Percentiles rank a stretch among this genome's conserved stretches.
Evolutionary conservation across 441 rosid species (phyloP).

Genomic region (Cnidoscolus chayamansa): DNA sequence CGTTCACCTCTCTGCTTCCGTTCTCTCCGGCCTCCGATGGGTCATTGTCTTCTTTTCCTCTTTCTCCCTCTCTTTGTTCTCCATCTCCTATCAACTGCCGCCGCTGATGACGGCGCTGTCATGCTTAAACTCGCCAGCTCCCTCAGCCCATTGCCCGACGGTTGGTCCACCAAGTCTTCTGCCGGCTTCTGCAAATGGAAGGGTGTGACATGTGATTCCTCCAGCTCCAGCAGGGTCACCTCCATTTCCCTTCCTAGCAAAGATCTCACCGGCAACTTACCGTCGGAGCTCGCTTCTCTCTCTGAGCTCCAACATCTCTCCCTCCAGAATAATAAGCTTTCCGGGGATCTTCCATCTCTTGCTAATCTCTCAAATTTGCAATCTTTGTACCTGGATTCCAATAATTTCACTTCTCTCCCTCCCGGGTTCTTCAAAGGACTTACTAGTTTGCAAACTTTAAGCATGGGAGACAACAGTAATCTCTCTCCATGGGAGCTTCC

Average conservation of each 20-base stretch:
- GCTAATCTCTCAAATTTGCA: slow-evolving; percentile 45
- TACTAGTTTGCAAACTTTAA: slow-evolving; percentile 41
- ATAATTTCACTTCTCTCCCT: slow-evolving; percentile 50
- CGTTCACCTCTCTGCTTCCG: not conserved
- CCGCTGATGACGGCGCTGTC: slow-evolving; percentile 5
- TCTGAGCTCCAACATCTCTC: slow-evolving; percentile 41
- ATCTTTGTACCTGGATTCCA: slow-evolving; percentile 40
- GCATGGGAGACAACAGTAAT: slow-evolving; percentile 31
- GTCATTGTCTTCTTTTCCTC: not conserved
- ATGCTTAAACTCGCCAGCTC: slow-evolving; percentile 9
- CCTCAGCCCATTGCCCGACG: slow-evolving; percentile 16
- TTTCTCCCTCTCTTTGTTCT: not conserved
- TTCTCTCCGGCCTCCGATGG: not conserved
- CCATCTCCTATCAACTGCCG: not conserved
- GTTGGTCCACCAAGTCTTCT: slow-evolving; percentile 26
- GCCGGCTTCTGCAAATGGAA: slow-evolving; percentile 45
- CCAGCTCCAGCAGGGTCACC: slow-evolving; percentile 35
- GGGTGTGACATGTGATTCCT: slow-evolving; percentile 47
- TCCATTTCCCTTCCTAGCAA: slow-evolving; percentile 35
- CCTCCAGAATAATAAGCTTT: slow-evolving; percentile 46
- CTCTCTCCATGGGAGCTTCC: slow-evolving; percentile 60
- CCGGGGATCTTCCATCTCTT: slow-evolving; percentile 55
- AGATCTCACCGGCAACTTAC: slow-evolving; percentile 40
- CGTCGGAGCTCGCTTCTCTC: slow-evolving; percentile 49
- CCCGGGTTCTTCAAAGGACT: slow-evolving; percentile 56